Base-by-base conservation (phyloP, 805 yeast genomes). In the Pichia cephalocereana region DNA sequence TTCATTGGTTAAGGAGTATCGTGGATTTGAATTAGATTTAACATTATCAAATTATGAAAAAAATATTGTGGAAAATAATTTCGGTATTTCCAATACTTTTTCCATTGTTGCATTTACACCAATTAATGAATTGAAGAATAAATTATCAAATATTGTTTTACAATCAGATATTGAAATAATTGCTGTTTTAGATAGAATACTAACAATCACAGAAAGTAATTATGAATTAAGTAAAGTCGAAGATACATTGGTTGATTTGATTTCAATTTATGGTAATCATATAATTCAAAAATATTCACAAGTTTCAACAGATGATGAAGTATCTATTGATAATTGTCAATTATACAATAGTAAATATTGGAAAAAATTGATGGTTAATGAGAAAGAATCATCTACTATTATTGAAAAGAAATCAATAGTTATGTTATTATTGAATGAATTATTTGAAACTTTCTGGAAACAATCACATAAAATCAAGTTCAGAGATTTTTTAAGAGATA, bases 221-320 rank as follows among this genome's bases (percentile, higher is more conserved):
- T 37, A 37, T 19, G 46, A 49, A 1, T 50, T 65, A 2, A 41
- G 48, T 4, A 52, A 59, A 2, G 43, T 63, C 2, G 64, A 65
- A 40, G 52, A 52, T 2, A 51, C 64, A 4, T 46, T 75, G 2
- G 57, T 73, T 31, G 66, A 61, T 3, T 51, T 77, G 2, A 49
- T 75, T n/a, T 65, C 76, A 1, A 72, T 71, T 46, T 52, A 75
- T 46, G 80, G 81, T 0, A 70, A 72, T 45, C 75, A 68, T 52
- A 41, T 60, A 9, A 43, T 58, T 14, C 66, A 64, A 31, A 59
- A 45, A 30, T 39, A 46, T 9, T 34, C 44, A 10, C 17, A 19
- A 2, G 17, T 34, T 14, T n/a, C 34, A 2, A 4, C 27, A 5
- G 36, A 41, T 12, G 41, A 30, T 11, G 52, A 50, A 3, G 38